A percentile compares a stretch with the other conserved stretches of the same genome.
Conservation (phyloP, 345 rosid species). For the Turritis glabra region DNA sequence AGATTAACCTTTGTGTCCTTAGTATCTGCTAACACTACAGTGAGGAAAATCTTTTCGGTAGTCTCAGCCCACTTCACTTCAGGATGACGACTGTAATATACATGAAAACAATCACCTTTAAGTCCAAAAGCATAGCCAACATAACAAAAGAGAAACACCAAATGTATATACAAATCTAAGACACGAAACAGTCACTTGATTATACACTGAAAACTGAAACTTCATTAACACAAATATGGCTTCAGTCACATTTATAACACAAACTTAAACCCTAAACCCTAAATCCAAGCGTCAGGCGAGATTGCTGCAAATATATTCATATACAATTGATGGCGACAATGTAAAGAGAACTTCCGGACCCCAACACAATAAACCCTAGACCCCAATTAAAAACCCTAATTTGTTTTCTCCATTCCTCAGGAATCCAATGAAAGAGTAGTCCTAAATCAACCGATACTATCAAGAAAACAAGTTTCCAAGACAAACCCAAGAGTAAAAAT, state of each 20-base stretch:
- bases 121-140: not conserved
- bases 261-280: slow-evolving; percentile 28
- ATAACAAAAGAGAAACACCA: not conserved
- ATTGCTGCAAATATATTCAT: not conserved
- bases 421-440: slow-evolving; percentile 20
- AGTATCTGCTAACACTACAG: slow-evolving; percentile 66
- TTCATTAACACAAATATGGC: not conserved
- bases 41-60: slow-evolving; percentile 64
- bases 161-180: not conserved
- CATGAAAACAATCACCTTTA: slow-evolving; percentile 5
- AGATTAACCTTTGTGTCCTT: slow-evolving; percentile 76
- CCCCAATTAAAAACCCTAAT: slow-evolving; percentile 26
- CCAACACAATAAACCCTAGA: slow-evolving; percentile 27
- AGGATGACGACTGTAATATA: slow-evolving; percentile 65
- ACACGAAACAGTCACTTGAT: not conserved
- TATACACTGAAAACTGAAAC: not conserved
- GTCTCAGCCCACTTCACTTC: slow-evolving; percentile 94
- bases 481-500: not conserved
- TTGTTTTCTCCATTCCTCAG: not conserved
- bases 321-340: not conserved
- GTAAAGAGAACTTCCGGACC: not conserved
- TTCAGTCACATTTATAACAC: not conserved
- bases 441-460: not conserved
- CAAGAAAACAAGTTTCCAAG: not conserved
- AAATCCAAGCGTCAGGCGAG: not conserved